phyloP scores from a whole-genome alignment of 495 filamentous ascomycete genomes.

The Neurospora sp. region DNA sequence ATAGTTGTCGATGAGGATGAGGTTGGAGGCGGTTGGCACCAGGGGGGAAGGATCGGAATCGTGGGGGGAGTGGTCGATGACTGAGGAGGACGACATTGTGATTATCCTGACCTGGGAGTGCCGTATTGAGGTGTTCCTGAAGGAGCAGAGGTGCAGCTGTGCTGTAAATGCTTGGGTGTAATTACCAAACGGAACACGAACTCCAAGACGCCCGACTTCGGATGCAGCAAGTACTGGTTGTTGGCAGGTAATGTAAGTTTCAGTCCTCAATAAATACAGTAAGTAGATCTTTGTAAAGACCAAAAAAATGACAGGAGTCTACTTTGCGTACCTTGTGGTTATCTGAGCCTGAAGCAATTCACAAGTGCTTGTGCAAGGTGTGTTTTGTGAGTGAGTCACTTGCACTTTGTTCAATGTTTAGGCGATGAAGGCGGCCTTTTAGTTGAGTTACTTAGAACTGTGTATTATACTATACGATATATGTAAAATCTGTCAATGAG shows the following conservation, averaged over 20 bases:
- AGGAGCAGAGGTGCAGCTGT: not conserved
- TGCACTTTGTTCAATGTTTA: not conserved
- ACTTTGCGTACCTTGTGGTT: not conserved
- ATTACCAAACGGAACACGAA: not conserved
- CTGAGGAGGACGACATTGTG: slow-evolving; percentile 39
- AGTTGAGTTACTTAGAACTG: not conserved
- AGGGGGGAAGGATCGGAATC: slow-evolving; percentile 60
- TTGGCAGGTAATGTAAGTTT: not conserved
- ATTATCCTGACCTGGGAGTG: not conserved
- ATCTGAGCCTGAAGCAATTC: not conserved
- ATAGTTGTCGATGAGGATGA: slow-evolving; percentile 97
- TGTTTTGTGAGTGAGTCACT: not conserved
- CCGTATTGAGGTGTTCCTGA: not conserved
- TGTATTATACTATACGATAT: not conserved
- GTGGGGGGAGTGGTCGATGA: slow-evolving; percentile 81
- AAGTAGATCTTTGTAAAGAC: not conserved
- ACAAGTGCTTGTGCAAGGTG: not conserved
- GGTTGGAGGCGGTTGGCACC: slow-evolving; percentile 70
- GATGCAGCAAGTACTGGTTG: not conserved
- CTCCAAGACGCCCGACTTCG: not conserved
- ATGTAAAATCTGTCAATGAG: not conserved
- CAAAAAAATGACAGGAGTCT: not conserved
- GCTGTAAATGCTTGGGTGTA: not conserved
- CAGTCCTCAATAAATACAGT: not conserved
- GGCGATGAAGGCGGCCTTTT: not conserved